Evolutionary conservation across 768 basidiomycete genomes (phyloP), one percentile per base, ranked within the genome.

Genomic region (Xerocomellus amylosporus): DNA sequence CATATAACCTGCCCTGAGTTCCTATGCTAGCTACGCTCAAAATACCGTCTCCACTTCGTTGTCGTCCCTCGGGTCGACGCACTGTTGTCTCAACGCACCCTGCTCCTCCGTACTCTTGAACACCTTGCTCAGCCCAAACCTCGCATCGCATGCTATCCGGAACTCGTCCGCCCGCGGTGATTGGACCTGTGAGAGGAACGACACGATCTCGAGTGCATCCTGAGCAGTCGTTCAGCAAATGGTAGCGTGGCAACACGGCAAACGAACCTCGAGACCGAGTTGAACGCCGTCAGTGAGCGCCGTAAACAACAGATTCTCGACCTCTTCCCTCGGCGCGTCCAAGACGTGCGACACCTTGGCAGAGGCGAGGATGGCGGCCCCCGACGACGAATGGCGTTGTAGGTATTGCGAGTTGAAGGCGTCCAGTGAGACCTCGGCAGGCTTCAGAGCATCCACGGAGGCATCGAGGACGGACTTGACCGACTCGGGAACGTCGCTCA

Each of bases 371-470:
- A 88, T 73, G 0, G 84, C 83, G 2, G 67, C 57, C 0, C 82
- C 75, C 10, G 78, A 78, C 1, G 69, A 61, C 0, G 83, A 72
- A 55, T 87, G 79, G 15, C 64, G 74, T 64, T 94, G 88, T 13
- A 93, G 77, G 67, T 86, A 93, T 56, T 89, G 82, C 17, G 84
- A 80, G 64, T 90, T 93, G 74, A 79, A 88, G 0, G 78, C 78
- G 39, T 87, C 84, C n/a, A 84, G 62, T 0, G 85, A 77, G 2
- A 85, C 58, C 26, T 80, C 79, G 1, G 72, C 74, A 0, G 90
- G 83, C 5, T 92, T 69, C 40, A 92, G 63, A 40, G 75, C 70
- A 1, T 75, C 49, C 15, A 88, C 57, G 0, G 77, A 63, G 19
- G 79, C 75, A 0, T 75, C 68, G 48, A 91, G 72, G 9, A 84